phyloP scores from a whole-genome alignment of 371 early-diverging fungal genomes.

The Mortierella sp. region DNA sequence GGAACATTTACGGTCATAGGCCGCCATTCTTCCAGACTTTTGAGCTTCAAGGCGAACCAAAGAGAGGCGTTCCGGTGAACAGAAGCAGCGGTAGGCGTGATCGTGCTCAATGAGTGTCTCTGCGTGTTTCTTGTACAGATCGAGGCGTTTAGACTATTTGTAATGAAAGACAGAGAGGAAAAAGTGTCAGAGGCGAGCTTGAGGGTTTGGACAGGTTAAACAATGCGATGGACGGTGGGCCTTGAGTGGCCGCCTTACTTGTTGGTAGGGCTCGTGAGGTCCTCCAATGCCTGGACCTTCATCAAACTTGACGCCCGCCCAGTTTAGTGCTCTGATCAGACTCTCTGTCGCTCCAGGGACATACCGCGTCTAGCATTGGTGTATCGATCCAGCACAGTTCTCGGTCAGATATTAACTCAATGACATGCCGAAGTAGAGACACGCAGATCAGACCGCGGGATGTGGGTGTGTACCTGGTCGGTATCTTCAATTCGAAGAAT shows the following conservation, averaged over 20 bases:
- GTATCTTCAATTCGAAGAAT: constrained; percentile 96
- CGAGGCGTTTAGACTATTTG: constrained; percentile 79
- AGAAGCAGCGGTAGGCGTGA: constrained; percentile 94
- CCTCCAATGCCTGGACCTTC: constrained; percentile 82
- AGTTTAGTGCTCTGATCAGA: constrained; percentile 74
- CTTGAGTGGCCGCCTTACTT: constrained; percentile 55
- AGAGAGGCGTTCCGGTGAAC: constrained; percentile 80
- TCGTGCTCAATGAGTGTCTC: constrained; percentile 77
- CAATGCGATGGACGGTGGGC: background rate
- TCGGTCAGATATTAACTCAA: background rate
- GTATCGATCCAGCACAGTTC: background rate
- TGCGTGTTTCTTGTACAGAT: constrained; percentile 78
- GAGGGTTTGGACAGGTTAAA: background rate
- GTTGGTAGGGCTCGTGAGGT: constrained; percentile 77
- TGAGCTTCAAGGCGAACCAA: constrained; percentile 69
- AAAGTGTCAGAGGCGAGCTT: background rate
- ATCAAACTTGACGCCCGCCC: constrained; percentile 87
- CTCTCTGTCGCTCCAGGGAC: constrained; percentile 85
- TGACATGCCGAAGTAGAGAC: too few species aligned
- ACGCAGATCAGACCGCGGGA: background rate
- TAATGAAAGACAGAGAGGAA: background rate
- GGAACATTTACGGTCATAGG: constrained; percentile 89
- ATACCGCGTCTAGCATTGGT: constrained; percentile 69
- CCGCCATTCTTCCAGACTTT: constrained; percentile 70
- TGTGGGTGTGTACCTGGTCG: constrained; percentile 74